Base-by-base conservation (phyloP, 2,329 filamentous ascomycete genomes). In the Stenocarpella maydis region DNA sequence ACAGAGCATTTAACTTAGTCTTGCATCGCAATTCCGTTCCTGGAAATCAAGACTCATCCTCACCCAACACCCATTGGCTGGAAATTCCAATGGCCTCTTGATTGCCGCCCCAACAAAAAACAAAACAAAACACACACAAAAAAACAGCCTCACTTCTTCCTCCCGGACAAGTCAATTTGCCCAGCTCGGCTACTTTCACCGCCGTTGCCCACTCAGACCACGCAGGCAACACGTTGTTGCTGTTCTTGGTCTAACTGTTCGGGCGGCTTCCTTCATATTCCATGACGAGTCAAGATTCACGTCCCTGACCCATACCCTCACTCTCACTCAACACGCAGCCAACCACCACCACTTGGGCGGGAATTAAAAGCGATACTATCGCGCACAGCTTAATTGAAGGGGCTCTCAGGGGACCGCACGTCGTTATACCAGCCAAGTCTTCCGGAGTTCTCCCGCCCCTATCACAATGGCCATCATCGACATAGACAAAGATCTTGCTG, bases 401-500 rank as follows among this genome's bases (percentile, higher is more conserved):
- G 4, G 1, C 14, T 34, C 26, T 19, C 7, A 15, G 43, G 43
- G 50, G 17, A 34, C 15, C n/a, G 31, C 17, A 21, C 34, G 41
- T 26, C 21, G 12, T 26, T 17, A 19, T 19, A 21, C 17, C n/a
- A n/a, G n/a, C n/a, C n/a, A n/a, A 14, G 10, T 31, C 34, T 52
- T 28, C 17, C 39, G 24, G 26, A 49, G 10, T n/a, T 34, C 24
- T n/a, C n/a, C 10, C 26, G 21, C 24, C 1, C 15, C 34, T 34
- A 17, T 21, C 67, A 69, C 52, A 19, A 92, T 92, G 90, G 77
- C 89, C 52, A 78, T 91, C 75, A 86, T 95, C 76, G 91, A 95
- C 79, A 90, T 84, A 71, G 86, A 81, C 72, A 92, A 92, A 79
- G 91, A 95, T 80, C 82, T 95, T 70, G 88, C 90, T 60, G 88